These are phyloP conservation scores for Rhodotorula sp. DNA, from an alignment of 1,284 basidiomycete species.

Conservation along the genomic window DNA sequence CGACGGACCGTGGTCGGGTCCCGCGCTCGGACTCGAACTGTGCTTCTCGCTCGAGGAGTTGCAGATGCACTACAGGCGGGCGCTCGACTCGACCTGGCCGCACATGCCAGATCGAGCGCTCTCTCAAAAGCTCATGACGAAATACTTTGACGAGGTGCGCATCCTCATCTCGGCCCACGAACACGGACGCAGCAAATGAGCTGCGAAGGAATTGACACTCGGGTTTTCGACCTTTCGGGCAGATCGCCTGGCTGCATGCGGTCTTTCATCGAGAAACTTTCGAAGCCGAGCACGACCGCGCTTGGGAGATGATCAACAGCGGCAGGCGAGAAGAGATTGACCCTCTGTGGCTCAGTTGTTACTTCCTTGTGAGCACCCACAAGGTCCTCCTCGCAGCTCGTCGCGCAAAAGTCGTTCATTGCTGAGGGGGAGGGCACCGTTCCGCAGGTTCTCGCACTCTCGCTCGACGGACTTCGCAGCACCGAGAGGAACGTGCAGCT, in stretches of 20 bases:
- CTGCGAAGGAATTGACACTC: too few relatives aligned
- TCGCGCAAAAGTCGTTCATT: neutral
- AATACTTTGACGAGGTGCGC: constrained; percentile 28
- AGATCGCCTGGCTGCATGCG: constrained; percentile 16
- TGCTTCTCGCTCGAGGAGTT: constrained; percentile 18
- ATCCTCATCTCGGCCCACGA: neutral
- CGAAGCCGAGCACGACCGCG: constrained; percentile 32
- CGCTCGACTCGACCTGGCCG: constrained; percentile 4
- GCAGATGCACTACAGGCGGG: neutral
- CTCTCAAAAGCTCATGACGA: constrained; percentile 11
- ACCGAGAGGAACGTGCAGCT: neutral
- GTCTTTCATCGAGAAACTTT: constrained; percentile 14
- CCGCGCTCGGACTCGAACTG: constrained; percentile 20
- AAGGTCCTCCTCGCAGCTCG: neutral
- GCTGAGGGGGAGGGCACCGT: too few relatives aligned
- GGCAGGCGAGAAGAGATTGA: constrained; percentile 34
- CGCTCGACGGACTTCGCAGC: constrained; percentile 27
- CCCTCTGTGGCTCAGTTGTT: constrained; percentile 35
- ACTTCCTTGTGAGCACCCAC: constrained; percentile 24
- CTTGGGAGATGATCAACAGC: constrained; percentile 38
- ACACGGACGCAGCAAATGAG: too few relatives aligned
- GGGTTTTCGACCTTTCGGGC: too few relatives aligned
- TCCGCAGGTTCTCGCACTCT: constrained; percentile 23
- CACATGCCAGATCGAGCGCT: constrained; percentile 12
- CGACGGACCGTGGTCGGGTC: constrained; percentile 14